Conservation (phyloP, 305 asterid genomes). For the Vinca major region DNA sequence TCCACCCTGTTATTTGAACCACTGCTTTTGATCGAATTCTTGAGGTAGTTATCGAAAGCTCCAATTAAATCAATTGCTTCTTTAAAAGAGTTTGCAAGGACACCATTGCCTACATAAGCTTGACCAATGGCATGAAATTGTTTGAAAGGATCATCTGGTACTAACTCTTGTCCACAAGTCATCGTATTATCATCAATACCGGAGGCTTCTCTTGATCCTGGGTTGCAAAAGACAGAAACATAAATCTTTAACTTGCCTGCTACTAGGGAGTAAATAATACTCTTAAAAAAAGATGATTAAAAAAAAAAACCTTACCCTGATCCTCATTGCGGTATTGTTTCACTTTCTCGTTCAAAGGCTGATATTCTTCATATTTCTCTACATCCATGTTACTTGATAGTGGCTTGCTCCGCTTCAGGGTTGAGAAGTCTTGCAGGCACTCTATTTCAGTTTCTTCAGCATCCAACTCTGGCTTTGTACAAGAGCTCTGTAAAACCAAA, state of each 20-base stretch:
- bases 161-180: slow-evolving; percentile 27
- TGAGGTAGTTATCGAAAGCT: slow-evolving; percentile 50
- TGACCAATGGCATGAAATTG: slow-evolving; percentile 21
- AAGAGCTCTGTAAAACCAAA: slow-evolving; percentile 55
- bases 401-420: slow-evolving; percentile 25
- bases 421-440: slow-evolving; percentile 22
- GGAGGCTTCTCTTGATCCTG: slow-evolving; percentile 26
- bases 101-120: slow-evolving; percentile 23
- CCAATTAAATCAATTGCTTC: slow-evolving; percentile 88
- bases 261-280: background rate
- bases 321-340: slow-evolving; percentile 22
- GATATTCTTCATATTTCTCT: slow-evolving; percentile 28
- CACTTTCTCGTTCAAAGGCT: slow-evolving; percentile 20
- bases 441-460: slow-evolving; percentile 36
- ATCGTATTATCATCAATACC: slow-evolving; percentile 20
- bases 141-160: slow-evolving; percentile 23
- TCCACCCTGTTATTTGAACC: slow-evolving; percentile 39
- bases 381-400: slow-evolving; percentile 20
- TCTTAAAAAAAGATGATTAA: background rate
- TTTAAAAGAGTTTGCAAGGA: slow-evolving; percentile 24
- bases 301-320: slow-evolving; percentile 30
- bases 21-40: slow-evolving; percentile 27
- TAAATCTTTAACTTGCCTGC: background rate
- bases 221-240: slow-evolving; percentile 10
- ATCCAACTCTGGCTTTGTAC: slow-evolving; percentile 63